Evolutionary conservation across 345 rosid species (phyloP).

Genomic region (Camelina hispida): DNA sequence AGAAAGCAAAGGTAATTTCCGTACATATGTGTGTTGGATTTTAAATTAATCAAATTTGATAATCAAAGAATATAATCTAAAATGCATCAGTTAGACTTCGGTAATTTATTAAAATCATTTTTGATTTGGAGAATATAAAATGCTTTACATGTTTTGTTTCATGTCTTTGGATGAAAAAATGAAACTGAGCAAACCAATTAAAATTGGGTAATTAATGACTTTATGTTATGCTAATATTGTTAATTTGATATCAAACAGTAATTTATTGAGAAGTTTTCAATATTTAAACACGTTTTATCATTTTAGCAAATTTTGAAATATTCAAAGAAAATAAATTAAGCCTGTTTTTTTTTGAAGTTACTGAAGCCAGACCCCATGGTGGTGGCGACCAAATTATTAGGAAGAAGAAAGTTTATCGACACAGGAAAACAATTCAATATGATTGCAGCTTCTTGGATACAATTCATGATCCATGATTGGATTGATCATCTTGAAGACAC

Average conservation of each 20-base stretch:
- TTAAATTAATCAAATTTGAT: no score
- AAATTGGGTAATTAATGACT: no score
- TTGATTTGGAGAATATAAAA: neutral
- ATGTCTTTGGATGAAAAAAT: neutral
- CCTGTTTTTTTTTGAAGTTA: constrained; percentile 25
- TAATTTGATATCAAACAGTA: no score
- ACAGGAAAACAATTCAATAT: constrained; percentile 69
- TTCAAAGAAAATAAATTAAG: neutral
- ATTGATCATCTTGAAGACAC: constrained; percentile 68
- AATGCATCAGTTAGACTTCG: neutral
- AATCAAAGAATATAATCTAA: no score
- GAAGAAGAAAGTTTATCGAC: constrained; percentile 49
- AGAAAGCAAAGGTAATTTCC: constrained; percentile 34
- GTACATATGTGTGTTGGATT: neutral
- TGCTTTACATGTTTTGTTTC: neutral
- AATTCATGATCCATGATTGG: constrained; percentile 80
- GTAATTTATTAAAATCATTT: neutral
- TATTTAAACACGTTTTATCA: no score
- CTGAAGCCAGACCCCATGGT: constrained; percentile 54
- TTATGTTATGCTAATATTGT: no score
- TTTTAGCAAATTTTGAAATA: no score
- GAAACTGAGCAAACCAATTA: no score
- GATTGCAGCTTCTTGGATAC: constrained; percentile 71
- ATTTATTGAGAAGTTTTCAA: no score
- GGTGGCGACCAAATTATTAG: constrained; percentile 60